Evolutionary conservation across 1,139 yeast species (phyloP).

Genomic region (Magnusiomyces suaveolens): DNA sequence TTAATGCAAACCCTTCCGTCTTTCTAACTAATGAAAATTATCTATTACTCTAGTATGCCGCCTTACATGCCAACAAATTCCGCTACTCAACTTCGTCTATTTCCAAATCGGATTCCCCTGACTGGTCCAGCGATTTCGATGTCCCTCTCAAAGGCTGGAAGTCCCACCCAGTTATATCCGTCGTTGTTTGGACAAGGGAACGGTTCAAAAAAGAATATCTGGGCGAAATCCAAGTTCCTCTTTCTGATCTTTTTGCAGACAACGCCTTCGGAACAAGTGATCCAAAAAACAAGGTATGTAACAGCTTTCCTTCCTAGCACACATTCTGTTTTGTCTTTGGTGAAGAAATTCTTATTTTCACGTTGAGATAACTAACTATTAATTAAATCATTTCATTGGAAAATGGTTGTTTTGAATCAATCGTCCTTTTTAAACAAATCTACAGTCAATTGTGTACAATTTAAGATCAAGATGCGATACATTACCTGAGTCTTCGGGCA

Average conservation of each 20-base stretch:
- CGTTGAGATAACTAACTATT: not conserved
- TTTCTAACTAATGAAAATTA: too few relatives aligned
- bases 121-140: constrained; percentile 31
- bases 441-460: constrained; percentile 1
- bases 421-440: not conserved
- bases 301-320: not conserved
- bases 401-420: not conserved
- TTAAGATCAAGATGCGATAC: not conserved
- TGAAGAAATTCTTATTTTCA: not conserved
- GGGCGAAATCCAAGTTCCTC: constrained; percentile 47
- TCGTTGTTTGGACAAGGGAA: constrained; percentile 34
- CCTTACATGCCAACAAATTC: constrained; percentile 9
- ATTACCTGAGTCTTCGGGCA: not conserved
- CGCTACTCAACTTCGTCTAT: constrained; percentile 8
- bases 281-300: constrained; percentile 16
- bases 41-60: constrained; percentile 6
- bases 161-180: constrained; percentile 24
- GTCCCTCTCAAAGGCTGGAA: constrained; percentile 24
- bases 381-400: not conserved
- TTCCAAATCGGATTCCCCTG: constrained; percentile 25
- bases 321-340: not conserved
- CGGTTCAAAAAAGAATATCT: constrained; percentile 36
- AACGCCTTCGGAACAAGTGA: constrained; percentile 18
- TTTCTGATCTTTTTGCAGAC: constrained; percentile 24
- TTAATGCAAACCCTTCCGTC: too few relatives aligned